Percentiles rank a stretch among this genome's conserved stretches.
These are phyloP conservation scores for Cucurbita argyrosperma DNA, from an alignment of 306 rosid genomes.

Conservation along the genomic window DNA sequence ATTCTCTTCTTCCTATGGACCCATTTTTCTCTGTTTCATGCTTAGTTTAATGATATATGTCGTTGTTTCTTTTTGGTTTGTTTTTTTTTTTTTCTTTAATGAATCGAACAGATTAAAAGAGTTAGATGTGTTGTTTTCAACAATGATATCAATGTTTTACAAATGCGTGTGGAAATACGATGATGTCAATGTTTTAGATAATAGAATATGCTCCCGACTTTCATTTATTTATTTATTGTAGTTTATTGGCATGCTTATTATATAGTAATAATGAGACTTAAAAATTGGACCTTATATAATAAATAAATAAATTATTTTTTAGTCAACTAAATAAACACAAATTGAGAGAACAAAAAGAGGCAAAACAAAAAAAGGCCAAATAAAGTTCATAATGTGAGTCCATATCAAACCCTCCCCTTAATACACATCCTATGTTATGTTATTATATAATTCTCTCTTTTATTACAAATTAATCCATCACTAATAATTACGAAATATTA, in stretches of 20 bases:
- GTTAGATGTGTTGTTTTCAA: not conserved
- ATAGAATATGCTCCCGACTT: not conserved
- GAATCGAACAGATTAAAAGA: not conserved
- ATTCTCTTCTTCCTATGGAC: not conserved
- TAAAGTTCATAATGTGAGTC: not conserved
- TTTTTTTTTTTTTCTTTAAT: not conserved
- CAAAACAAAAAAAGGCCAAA: not conserved
- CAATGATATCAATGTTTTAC: not conserved
- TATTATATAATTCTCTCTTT: not conserved
- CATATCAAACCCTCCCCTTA: not conserved
- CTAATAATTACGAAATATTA: not conserved
- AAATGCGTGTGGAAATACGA: not conserved
- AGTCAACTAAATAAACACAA: not conserved
- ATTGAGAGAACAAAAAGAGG: not conserved
- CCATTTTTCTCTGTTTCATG: not conserved
- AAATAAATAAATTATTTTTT: not conserved
- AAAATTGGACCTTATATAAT: not conserved
- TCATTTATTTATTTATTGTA: not conserved
- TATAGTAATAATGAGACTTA: not conserved
- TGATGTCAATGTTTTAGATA: slow-evolving; percentile 5
- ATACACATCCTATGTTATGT: not conserved
- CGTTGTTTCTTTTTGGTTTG: not conserved
- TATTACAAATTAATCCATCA: not conserved
- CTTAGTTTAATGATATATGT: not conserved
- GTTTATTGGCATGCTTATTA: not conserved